These are phyloP conservation scores for Phytopythium vexans DNA, from an alignment of 352 stramenopile genomes.

Conservation along the genomic window DNA sequence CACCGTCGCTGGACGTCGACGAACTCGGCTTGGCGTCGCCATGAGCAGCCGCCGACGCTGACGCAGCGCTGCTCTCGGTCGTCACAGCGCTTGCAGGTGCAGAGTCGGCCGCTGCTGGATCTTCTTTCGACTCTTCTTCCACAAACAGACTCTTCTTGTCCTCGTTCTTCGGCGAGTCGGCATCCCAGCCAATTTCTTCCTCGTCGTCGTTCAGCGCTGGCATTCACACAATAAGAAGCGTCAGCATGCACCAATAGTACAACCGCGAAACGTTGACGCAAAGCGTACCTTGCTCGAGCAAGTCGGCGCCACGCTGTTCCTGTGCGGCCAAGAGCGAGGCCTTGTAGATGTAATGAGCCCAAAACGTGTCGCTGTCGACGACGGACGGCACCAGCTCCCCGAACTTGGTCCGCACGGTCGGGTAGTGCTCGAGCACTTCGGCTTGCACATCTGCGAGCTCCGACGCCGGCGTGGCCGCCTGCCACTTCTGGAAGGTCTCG, in stretches of 20 bases:
- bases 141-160: slow-evolving; percentile 36
- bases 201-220: slow-evolving; percentile 57
- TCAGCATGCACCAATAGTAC: background rate
- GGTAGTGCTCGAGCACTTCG: slow-evolving; percentile 64
- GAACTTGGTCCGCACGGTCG: slow-evolving; percentile 51
- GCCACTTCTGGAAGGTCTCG: slow-evolving; percentile 71
- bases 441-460: slow-evolving; percentile 42
- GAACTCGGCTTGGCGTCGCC: slow-evolving; percentile 6
- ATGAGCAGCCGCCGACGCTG: background rate
- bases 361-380: slow-evolving; percentile 53
- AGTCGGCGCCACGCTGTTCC: slow-evolving; percentile 54
- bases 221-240: slow-evolving; percentile 5
- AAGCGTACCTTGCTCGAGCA: slow-evolving; percentile 58
- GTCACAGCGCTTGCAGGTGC: background rate
- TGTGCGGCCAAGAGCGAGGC: slow-evolving; percentile 62
- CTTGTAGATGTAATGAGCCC: slow-evolving; percentile 76
- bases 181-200: slow-evolving; percentile 69
- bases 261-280: too few species aligned
- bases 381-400: slow-evolving; percentile 51
- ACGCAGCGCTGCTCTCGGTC: background rate
- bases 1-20: slow-evolving; percentile 47
- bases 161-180: slow-evolving; percentile 50
- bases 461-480: slow-evolving; percentile 18
- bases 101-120: slow-evolving; percentile 4
- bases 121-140: slow-evolving; percentile 44